Evolutionary conservation across 306 rosid genomes (phyloP).

Genomic region (Vachellia pachyceras): DNA sequence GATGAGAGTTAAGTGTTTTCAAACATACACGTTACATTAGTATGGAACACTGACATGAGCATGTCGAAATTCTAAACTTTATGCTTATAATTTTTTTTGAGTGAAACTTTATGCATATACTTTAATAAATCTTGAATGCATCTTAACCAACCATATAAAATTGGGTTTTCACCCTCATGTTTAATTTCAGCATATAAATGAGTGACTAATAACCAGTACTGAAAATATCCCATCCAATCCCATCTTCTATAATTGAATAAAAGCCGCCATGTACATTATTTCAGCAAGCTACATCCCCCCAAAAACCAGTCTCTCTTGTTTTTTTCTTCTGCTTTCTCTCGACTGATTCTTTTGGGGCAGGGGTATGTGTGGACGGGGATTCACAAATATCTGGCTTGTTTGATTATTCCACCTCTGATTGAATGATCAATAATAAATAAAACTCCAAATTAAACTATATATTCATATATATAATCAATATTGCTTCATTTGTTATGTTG

Average conservation of each 20-base stretch:
- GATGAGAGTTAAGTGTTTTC: too few relatives aligned
- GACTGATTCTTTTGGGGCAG: conserved; percentile 7
- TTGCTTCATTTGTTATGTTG: too few relatives aligned
- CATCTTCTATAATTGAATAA: not conserved
- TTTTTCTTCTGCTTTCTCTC: not conserved
- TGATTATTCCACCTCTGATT: conserved; percentile 32
- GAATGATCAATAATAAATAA: not conserved
- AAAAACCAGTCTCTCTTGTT: conserved; percentile 20
- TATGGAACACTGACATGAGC: too few relatives aligned
- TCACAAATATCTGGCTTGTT: conserved; percentile 25
- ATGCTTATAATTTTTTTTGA: too few relatives aligned
- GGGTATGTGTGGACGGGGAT: conserved; percentile 27
- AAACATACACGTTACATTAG: too few relatives aligned
- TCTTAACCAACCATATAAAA: not conserved
- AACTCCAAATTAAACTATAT: not conserved
- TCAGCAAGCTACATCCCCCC: conserved; percentile 26
- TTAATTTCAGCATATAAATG: not conserved
- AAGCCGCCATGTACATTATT: not conserved
- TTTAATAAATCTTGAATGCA: not conserved
- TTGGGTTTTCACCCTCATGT: not conserved
- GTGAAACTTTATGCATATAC: too few relatives aligned
- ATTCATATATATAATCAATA: too few relatives aligned
- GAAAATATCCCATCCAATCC: not conserved
- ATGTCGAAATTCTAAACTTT: too few relatives aligned
- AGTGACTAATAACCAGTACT: not conserved